Percentiles rank a stretch among this genome's conserved stretches.
Evolutionary conservation across 1,139 yeast species (phyloP).

Genomic region (Blastobotrys serpentis): DNA sequence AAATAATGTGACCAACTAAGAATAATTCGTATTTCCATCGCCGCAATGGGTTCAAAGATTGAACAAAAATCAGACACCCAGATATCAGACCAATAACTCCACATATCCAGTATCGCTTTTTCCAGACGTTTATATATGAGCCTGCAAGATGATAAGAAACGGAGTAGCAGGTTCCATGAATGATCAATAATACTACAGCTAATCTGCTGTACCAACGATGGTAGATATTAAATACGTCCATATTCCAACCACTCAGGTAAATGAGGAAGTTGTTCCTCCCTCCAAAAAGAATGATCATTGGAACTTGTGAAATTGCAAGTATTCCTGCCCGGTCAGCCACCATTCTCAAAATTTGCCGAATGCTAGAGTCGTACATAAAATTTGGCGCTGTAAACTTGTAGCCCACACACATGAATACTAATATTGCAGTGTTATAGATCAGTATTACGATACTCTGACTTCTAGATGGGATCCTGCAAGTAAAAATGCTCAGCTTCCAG

Average conservation of each 20-base stretch:
- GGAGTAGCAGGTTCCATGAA: conserved; percentile 34
- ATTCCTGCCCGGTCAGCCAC: conserved; percentile 63
- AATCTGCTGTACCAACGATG: conserved; percentile 69
- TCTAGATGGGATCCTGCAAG: conserved; percentile 57
- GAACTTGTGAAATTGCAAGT: conserved; percentile 49
- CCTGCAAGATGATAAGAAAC: conserved; percentile 17
- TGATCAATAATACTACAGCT: conserved; percentile 46
- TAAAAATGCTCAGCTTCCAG: conserved; percentile 17
- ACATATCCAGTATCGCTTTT: conserved; percentile 43
- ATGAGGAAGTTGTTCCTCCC: conserved; percentile 68
- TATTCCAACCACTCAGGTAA: conserved; percentile 65
- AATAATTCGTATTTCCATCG: conserved; percentile 63
- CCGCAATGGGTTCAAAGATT: conserved; percentile 53
- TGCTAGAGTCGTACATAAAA: conserved; percentile 12
- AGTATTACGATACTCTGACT: conserved; percentile 50
- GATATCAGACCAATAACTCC: conserved; percentile 54
- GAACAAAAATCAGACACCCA: conserved; percentile 45
- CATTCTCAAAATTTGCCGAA: conserved; percentile 27
- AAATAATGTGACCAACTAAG: conserved; percentile 53
- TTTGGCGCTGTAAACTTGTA: conserved; percentile 40
- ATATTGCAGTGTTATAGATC: conserved; percentile 46
- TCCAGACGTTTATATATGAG: conserved; percentile 19
- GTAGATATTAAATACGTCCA: conserved; percentile 56
- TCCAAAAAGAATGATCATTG: conserved; percentile 54
- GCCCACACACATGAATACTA: conserved; percentile 42